Conservation (phyloP, 306 rosid species). For the Pyrus communis region DNA sequence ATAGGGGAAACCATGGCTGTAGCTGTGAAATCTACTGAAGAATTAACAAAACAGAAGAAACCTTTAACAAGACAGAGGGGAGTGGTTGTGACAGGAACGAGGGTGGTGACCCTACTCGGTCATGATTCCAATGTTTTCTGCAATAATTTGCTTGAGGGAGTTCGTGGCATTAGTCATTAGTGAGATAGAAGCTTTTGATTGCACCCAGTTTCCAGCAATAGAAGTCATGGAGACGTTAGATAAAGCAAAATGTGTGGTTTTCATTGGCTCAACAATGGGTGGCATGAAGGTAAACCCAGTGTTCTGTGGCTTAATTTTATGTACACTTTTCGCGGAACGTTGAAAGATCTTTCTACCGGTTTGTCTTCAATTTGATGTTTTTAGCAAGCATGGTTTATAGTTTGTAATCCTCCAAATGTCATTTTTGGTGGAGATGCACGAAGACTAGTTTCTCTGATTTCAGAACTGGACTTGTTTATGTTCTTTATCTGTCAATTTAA, state of each 20-base stretch:
- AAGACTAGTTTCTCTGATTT: too few species aligned
- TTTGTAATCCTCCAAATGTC: slow-evolving; percentile 7
- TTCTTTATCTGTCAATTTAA: too few species aligned
- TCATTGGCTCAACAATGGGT: slow-evolving; percentile 97
- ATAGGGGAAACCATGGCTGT: slow-evolving; percentile 68
- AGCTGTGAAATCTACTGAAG: slow-evolving; percentile 73
- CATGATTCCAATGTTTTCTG: slow-evolving; percentile 83
- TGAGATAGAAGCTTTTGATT: slow-evolving; percentile 92
- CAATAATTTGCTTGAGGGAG: slow-evolving; percentile 84
- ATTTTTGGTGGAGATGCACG: too few species aligned
- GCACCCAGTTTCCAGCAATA: slow-evolving; percentile 83
- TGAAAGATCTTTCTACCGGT: not conserved
- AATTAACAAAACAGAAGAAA: slow-evolving; percentile 49
- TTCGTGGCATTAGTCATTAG: slow-evolving; percentile 64
- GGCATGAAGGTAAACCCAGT: slow-evolving; percentile 81
- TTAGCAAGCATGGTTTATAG: slow-evolving; percentile 8
- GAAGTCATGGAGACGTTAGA: slow-evolving; percentile 64
- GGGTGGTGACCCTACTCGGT: slow-evolving; percentile 85
- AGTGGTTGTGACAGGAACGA: slow-evolving; percentile 94
- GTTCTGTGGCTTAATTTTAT: slow-evolving; percentile 4
- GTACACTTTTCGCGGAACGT: not conserved
- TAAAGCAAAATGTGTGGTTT: slow-evolving; percentile 83
- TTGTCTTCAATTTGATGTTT: slow-evolving; percentile 2
- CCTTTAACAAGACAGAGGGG: slow-evolving; percentile 72
- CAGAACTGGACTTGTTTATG: too few species aligned